These are phyloP conservation scores for Neoarthrinium moseri DNA, from an alignment of 2,329 filamentous ascomycete genomes.

Conservation along the genomic window DNA sequence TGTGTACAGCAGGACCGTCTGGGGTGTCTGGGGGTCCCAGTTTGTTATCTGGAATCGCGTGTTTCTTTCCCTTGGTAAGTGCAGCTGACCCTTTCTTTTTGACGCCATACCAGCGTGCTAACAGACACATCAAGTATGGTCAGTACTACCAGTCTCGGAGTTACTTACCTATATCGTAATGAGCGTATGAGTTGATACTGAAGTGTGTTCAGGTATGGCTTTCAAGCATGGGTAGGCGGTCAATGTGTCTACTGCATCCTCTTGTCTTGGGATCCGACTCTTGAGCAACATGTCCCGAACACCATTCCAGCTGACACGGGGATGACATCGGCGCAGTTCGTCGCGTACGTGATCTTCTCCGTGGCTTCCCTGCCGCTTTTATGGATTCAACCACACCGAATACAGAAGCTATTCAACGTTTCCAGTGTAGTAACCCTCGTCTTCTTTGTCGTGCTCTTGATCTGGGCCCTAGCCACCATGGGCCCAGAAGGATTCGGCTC, in stretches of 20 bases:
- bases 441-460: conserved; percentile 12
- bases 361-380: conserved; percentile 13
- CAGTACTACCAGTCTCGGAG: background rate
- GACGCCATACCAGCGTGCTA: background rate
- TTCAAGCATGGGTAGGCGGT: conserved; percentile 29
- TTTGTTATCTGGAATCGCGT: conserved; percentile 19
- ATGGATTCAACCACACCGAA: conserved; percentile 12
- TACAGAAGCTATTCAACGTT: conserved; percentile 11
- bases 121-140: background rate
- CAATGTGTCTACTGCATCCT: conserved; percentile 19
- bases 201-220: conserved; percentile 21
- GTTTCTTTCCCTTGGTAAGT: conserved; percentile 15
- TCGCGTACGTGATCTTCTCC: conserved; percentile 15
- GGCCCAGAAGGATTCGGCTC: conserved; percentile 13
- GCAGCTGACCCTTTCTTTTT: background rate
- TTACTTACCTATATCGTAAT: too few relatives aligned
- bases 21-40: conserved; percentile 18
- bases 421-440: conserved; percentile 12
- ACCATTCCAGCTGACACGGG: conserved; percentile 19
- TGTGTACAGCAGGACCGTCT: background rate
- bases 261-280: conserved; percentile 8
- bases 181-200: too few relatives aligned
- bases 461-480: conserved; percentile 16
- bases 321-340: conserved; percentile 15
- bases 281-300: conserved; percentile 25